phyloP scores from a whole-genome alignment of 495 filamentous ascomycete species.

The Acidomyces sp. region DNA sequence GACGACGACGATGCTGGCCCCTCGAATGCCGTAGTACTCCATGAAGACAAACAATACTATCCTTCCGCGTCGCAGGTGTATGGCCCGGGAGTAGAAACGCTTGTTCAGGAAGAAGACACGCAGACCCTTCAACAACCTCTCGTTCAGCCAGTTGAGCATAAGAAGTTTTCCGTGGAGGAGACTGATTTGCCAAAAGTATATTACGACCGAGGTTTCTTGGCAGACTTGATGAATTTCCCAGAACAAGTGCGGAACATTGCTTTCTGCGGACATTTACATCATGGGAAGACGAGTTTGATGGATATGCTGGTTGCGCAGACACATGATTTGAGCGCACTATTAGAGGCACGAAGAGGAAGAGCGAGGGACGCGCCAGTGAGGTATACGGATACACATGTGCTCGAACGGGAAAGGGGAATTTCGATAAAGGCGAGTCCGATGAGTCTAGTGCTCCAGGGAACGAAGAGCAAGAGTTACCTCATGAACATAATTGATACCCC shows the following conservation, averaged over 20 bases:
- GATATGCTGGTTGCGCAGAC: conserved; percentile 96
- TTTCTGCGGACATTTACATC: conserved; percentile 82
- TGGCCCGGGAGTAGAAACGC: conserved; percentile 80
- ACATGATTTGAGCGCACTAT: conserved; percentile 42
- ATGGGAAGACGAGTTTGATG: conserved; percentile 96
- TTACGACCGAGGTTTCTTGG: conserved; percentile 84
- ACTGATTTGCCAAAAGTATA: conserved; percentile 74
- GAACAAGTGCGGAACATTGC: conserved; percentile 89
- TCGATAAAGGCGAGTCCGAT: conserved; percentile 91
- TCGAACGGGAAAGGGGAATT: conserved; percentile 82
- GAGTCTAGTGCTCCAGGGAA: conserved; percentile 78
- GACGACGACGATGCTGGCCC: conserved; percentile 86
- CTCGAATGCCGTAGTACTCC: conserved; percentile 88
- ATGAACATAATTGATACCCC: conserved; percentile 93
- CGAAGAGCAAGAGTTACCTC: conserved; percentile 88
- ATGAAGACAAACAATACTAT: conserved; percentile 99
- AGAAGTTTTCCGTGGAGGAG: conserved; percentile 92
- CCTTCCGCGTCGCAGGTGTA: conserved; percentile 92
- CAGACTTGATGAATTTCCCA: conserved; percentile 89
- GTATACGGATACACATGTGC: conserved; percentile 81
- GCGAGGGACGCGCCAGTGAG: conserved; percentile 80
- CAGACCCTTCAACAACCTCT: conserved; percentile 87
- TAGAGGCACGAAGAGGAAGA: conserved; percentile 67
- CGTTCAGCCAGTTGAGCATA: conserved; percentile 80
- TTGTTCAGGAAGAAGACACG: conserved; percentile 95